Conservation (phyloP, 2,329 filamentous ascomycete species). For the Trichoderma semiorbis region DNA sequence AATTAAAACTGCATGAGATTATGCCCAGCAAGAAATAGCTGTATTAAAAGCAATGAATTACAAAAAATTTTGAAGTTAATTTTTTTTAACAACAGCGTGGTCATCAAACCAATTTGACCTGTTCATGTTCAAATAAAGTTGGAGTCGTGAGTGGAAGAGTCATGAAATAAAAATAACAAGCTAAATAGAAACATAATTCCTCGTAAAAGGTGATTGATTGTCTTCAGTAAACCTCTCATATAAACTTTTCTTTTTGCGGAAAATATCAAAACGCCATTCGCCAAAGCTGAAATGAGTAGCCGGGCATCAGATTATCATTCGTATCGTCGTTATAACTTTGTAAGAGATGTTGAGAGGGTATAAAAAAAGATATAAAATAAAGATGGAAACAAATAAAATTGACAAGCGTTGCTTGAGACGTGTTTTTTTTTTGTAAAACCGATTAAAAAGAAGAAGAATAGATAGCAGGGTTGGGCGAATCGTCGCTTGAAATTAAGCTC, state of each 20-base stretch:
- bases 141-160: too few species aligned
- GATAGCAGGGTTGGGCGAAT: neutral
- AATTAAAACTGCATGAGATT: neutral
- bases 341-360: neutral
- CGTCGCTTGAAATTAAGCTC: neutral
- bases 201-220: neutral
- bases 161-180: neutral
- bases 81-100: neutral
- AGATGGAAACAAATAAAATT: neutral
- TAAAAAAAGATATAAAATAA: neutral
- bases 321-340: neutral
- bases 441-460: neutral
- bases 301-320: neutral
- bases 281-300: neutral
- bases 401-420: neutral
- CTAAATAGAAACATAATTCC: neutral
- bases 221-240: neutral
- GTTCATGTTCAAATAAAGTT: neutral
- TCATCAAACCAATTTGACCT: neutral
- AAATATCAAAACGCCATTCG: neutral
- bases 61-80: neutral
- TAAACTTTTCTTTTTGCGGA: neutral
- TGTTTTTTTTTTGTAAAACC: neutral
- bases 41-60: slow-evolving; percentile 4
- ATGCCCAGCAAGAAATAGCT: slow-evolving; percentile 8